phyloP scores from a whole-genome alignment of 2,329 filamentous ascomycete genomes.

The Sporothrix phasma region DNA sequence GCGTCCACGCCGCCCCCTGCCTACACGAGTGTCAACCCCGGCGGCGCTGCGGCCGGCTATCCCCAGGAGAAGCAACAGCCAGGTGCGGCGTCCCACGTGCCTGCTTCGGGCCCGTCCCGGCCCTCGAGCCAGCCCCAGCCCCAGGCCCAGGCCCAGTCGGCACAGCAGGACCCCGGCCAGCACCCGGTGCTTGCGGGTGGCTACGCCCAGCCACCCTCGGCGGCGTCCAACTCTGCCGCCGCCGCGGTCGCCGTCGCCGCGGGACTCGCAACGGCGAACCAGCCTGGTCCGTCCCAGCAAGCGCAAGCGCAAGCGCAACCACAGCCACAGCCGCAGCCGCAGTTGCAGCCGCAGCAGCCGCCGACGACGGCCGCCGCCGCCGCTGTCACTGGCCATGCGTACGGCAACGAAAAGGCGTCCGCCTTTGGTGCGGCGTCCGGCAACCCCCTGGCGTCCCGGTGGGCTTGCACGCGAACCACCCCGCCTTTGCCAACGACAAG shows the following conservation, averaged over 20 bases:
- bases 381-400: background rate
- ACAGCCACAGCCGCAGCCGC: background rate
- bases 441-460: constrained; percentile 35
- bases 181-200: constrained; percentile 14
- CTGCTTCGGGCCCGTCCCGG: background rate
- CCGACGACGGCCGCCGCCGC: constrained; percentile 12
- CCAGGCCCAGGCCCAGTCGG: background rate
- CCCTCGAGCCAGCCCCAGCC: background rate
- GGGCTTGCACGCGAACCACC: constrained; percentile 58
- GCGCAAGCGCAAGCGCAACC: constrained; percentile 16
- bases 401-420: constrained; percentile 18
- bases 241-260: constrained; percentile 16
- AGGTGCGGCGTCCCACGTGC: constrained; percentile 20
- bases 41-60: constrained; percentile 51
- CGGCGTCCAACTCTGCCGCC: constrained; percentile 12
- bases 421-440: constrained; percentile 21
- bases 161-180: constrained; percentile 16
- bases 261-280: constrained; percentile 14
- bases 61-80: constrained; percentile 65
- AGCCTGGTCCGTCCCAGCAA: constrained; percentile 8
- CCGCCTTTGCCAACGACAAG: constrained; percentile 81
- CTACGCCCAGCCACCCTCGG: constrained; percentile 5
- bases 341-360: constrained; percentile 10
- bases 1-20: constrained; percentile 85
- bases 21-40: constrained; percentile 67